phyloP scores from a whole-genome alignment of 1,284 basidiomycete species.

The Phellopilus nigrolimitatus region DNA sequence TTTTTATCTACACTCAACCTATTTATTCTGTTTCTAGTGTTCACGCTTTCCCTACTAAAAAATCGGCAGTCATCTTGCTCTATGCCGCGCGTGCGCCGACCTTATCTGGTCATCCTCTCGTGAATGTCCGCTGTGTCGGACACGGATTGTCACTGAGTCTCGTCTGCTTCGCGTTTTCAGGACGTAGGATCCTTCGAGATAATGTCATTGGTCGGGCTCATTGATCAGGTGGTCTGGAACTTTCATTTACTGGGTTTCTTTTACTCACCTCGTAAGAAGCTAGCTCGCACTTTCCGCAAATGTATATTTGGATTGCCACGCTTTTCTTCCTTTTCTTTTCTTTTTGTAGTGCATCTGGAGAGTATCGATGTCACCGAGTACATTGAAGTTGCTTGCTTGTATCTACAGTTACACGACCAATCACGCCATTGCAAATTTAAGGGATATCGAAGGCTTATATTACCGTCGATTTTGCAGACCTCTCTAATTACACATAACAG shows the following conservation, averaged over 20 bases:
- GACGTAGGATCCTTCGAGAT: slow-evolving; percentile 36
- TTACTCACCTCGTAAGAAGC: too few species aligned
- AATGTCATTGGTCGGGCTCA: background rate
- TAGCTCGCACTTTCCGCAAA: too few species aligned
- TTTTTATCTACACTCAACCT: slow-evolving; percentile 1
- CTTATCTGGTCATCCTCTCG: slow-evolving; percentile 74
- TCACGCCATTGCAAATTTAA: too few species aligned
- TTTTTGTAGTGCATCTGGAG: too few species aligned
- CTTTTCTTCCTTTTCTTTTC: too few species aligned
- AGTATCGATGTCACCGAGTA: too few species aligned
- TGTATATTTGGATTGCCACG: too few species aligned
- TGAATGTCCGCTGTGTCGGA: slow-evolving; percentile 84
- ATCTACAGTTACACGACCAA: too few species aligned
- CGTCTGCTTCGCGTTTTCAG: slow-evolving; percentile 79
- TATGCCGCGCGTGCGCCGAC: slow-evolving; percentile 83
- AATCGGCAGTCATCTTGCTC: slow-evolving; percentile 61
- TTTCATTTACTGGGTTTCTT: background rate
- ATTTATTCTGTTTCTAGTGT: slow-evolving; percentile 1
- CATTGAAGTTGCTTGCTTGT: too few species aligned
- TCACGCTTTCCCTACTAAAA: background rate
- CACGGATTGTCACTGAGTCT: slow-evolving; percentile 77
- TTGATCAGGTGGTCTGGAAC: background rate
- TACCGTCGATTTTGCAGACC: too few species aligned
- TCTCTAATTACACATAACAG: too few species aligned
- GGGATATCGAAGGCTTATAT: too few species aligned